phyloP scores from a whole-genome alignment of 164 flowering plant species.

The Litsea cubeba region DNA sequence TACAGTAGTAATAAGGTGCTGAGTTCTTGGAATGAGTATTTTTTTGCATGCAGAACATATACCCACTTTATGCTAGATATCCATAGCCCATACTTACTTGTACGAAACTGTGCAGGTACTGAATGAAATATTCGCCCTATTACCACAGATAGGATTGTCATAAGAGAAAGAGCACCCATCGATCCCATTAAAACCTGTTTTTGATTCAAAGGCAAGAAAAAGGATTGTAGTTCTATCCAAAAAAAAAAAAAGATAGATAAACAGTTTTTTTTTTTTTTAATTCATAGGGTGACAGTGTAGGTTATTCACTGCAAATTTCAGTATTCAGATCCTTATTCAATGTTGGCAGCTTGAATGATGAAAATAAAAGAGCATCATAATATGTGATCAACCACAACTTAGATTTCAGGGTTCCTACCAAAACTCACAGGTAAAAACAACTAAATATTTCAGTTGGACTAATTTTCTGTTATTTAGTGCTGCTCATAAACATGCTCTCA shows the following conservation, averaged over 20 bases:
- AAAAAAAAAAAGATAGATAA: too few species aligned
- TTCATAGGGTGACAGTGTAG: background rate
- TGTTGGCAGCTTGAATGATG: background rate
- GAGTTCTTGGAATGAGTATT: background rate
- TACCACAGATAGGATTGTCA: constrained; percentile 88
- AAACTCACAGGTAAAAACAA: background rate
- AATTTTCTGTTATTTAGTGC: background rate
- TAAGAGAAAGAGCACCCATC: constrained; percentile 91
- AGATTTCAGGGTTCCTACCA: background rate
- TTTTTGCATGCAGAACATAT: background rate
- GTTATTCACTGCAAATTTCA: background rate
- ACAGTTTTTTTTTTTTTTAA: too few species aligned
- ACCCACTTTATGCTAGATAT: background rate
- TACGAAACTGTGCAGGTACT: constrained; percentile 96
- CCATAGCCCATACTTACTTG: constrained; percentile 52
- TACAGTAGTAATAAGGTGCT: background rate
- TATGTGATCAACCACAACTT: background rate
- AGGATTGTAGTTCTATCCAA: too few species aligned
- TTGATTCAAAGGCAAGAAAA: background rate
- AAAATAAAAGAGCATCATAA: background rate
- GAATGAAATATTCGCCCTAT: constrained; percentile 91
- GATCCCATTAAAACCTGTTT: constrained; percentile 89
- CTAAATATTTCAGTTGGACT: constrained; percentile 1
- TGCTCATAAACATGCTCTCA: too few species aligned
- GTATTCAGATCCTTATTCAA: background rate